phyloP scores from a whole-genome alignment of 208 protist genomes.

The Crithidia brevicula region DNA sequence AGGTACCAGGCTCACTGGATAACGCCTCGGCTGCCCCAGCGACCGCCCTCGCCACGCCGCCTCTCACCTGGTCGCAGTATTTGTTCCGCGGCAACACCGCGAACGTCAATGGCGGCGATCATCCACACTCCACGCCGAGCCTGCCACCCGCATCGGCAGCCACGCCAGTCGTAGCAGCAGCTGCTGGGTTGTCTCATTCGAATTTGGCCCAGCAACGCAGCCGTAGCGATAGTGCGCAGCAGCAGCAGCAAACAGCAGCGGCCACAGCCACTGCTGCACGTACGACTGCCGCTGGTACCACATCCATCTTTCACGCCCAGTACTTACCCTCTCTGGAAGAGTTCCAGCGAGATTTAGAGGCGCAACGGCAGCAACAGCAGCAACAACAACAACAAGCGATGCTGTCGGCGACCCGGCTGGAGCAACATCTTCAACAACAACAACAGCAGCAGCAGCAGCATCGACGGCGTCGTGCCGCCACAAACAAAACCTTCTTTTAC shows the following conservation, averaged over 20 bases:
- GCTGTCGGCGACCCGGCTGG: conserved; percentile 29
- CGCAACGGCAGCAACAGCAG: conserved; percentile 28
- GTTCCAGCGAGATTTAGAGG: conserved; percentile 29
- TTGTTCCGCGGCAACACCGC: conserved; percentile 5
- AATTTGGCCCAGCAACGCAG: neutral
- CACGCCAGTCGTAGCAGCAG: conserved; percentile 1
- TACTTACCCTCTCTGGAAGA: conserved; percentile 45
- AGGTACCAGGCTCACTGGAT: no score
- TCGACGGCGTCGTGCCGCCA: conserved; percentile 16
- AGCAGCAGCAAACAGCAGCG: conserved; percentile 3
- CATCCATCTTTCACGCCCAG: conserved; percentile 34
- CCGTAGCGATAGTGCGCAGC: neutral
- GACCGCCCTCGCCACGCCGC: neutral
- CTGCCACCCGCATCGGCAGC: neutral
- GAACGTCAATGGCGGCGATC: no score
- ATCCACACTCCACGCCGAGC: neutral
- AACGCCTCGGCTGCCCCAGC: neutral
- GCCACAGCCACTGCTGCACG: neutral
- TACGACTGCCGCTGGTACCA: neutral
- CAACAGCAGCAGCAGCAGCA: conserved; percentile 20
- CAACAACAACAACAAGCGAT: conserved; percentile 20
- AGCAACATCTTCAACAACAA: conserved; percentile 25
- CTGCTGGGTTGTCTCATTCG: neutral
- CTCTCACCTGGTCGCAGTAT: conserved; percentile 32
- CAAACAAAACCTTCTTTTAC: conserved; percentile 31